These are phyloP conservation scores for Candida piceae DNA, from an alignment of 805 yeast genomes.

Conservation along the genomic window DNA sequence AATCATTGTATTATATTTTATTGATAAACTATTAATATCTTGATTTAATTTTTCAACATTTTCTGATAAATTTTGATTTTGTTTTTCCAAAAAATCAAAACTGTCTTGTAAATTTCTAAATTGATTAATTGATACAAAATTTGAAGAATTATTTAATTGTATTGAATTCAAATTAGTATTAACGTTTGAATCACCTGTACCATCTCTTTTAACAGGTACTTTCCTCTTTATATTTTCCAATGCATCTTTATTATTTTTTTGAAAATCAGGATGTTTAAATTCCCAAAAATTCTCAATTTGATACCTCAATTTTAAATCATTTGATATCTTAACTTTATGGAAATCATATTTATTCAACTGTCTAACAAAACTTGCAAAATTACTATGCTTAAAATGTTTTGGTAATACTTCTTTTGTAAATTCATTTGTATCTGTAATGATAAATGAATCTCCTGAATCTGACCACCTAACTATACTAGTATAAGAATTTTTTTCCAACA, in stretches of 20 bases:
- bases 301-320: slow-evolving; percentile 63
- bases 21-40: slow-evolving; percentile 40
- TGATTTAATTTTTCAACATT: slow-evolving; percentile 30
- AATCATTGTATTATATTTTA: slow-evolving; percentile 59
- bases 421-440: slow-evolving; percentile 84
- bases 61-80: slow-evolving; percentile 23
- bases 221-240: slow-evolving; percentile 85
- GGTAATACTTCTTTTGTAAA: slow-evolving; percentile 88
- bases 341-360: slow-evolving; percentile 96
- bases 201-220: slow-evolving; percentile 44
- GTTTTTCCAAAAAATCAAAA: slow-evolving; percentile 27
- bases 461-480: slow-evolving; percentile 82
- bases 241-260: slow-evolving; percentile 67
- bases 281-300: slow-evolving; percentile 71
- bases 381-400: slow-evolving; percentile 88
- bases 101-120: slow-evolving; percentile 24
- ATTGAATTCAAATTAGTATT: too few species aligned
- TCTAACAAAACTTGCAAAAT: slow-evolving; percentile 91
- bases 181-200: too few species aligned
- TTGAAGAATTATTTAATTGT: slow-evolving; percentile 2
- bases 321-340: slow-evolving; percentile 82
- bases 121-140: slow-evolving; percentile 20
- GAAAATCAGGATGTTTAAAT: slow-evolving; percentile 87
- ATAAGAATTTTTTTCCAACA: slow-evolving; percentile 80
- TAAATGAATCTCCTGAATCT: slow-evolving; percentile 75